A percentile compares a stretch with the other conserved stretches of the same genome.
phyloP scores from a whole-genome alignment of 2,329 filamentous ascomycete species.

The Annulohypoxylon truncatum region DNA sequence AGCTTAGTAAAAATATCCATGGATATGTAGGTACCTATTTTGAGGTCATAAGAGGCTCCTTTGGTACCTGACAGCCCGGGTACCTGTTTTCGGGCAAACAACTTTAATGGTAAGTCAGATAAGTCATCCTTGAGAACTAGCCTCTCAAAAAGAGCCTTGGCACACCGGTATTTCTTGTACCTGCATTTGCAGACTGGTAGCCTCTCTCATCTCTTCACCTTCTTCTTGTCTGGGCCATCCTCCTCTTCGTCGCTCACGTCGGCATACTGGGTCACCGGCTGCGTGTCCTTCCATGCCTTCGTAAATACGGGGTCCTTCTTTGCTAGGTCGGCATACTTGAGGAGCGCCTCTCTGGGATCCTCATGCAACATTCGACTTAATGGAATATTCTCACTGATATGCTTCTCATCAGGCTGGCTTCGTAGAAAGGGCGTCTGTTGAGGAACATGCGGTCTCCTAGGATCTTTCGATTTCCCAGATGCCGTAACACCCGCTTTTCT shows the following conservation, averaged over 20 bases:
- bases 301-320: slow-evolving; percentile 96
- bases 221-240: slow-evolving; percentile 75
- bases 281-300: slow-evolving; percentile 89
- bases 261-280: slow-evolving; percentile 91
- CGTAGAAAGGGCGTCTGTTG: slow-evolving; percentile 90
- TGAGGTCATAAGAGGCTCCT: slow-evolving; percentile 2
- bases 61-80: background rate
- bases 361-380: slow-evolving; percentile 95
- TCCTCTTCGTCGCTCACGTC: slow-evolving; percentile 89
- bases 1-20: slow-evolving; percentile 2
- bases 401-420: slow-evolving; percentile 87
- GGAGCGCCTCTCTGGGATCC: slow-evolving; percentile 89
- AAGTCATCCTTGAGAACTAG: slow-evolving; percentile 13
- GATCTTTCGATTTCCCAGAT: slow-evolving; percentile 81
- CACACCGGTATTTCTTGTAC: background rate
- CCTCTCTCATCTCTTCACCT: slow-evolving; percentile 61
- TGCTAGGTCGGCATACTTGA: slow-evolving; percentile 95
- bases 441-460: slow-evolving; percentile 85
- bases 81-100: slow-evolving; percentile 19
- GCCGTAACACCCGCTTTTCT: slow-evolving; percentile 78
- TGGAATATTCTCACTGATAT: slow-evolving; percentile 88
- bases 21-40: background rate
- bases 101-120: slow-evolving; percentile 13
- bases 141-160: slow-evolving; percentile 5
- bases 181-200: background rate